Base-by-base conservation (phyloP, 768 basidiomycete genomes). In the Amanita thiersii region DNA sequence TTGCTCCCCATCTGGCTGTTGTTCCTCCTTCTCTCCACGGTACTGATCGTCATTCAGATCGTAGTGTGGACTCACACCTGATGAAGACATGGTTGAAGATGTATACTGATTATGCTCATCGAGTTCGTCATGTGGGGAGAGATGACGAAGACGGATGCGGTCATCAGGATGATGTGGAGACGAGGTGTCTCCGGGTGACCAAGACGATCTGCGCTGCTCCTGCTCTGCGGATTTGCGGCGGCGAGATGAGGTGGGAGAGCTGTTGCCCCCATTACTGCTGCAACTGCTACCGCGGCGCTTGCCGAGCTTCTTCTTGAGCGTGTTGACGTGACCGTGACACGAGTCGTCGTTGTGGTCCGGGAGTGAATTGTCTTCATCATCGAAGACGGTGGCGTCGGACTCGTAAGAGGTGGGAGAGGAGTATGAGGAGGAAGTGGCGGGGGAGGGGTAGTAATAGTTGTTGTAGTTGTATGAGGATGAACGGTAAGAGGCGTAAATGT, bases 391-490 rank as follows among this genome's bases (percentile, higher is more conserved):
- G 42, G 54, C 49, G 7, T 53, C 54, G 0, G 53, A 54, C 34
- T 61, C 61, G 46, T 48, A 54, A 0, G 59, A 59, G 7, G 52
- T 55, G n/a, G 43, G 59, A 30, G 50, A 46, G 6, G 55, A 51
- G 35, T 43, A 50, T 25, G 45, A 47, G 2, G 49, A 56, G 7
- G 50, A 40, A 21, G 55, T 48, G 5, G 50, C 25, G 49, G 32
- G 52, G 52, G 46, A 51, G 47, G 39, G 39, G 39, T 37, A 34
- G 43, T 44, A 25, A 47, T 47, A 26, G 39, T 45, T 45, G 43
- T 37, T 5, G 32, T 26, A 45, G 43, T 30, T 2, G 49, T 37
- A 33, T 48, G 45, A 41, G 35, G 28, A 39, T 41, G 48, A 30
- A 26, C 37, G 32, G 33, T 43, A 43, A 18, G 41, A 34, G 15